Evolutionary conservation across 208 protist genomes (phyloP).

Genomic region (Leishmania amazonensis): DNA sequence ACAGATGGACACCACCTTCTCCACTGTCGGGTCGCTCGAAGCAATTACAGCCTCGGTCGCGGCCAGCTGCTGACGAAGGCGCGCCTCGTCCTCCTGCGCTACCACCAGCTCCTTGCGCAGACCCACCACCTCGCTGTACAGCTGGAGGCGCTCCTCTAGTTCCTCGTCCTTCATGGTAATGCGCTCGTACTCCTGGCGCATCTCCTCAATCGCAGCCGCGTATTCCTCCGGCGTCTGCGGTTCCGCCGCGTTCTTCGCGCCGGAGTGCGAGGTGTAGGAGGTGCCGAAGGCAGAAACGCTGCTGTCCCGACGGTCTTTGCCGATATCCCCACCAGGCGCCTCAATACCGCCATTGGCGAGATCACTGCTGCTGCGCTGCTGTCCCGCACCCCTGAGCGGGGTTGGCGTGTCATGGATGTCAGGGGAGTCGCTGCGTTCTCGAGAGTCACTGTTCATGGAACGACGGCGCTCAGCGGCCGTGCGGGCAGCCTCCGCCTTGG

Average conservation of each 20-base stretch:
- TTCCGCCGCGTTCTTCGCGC: neutral
- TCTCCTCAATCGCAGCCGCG: slow-evolving; percentile 19
- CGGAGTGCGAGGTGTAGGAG: neutral
- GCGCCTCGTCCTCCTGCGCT: slow-evolving; percentile 62
- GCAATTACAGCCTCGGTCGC: slow-evolving; percentile 27
- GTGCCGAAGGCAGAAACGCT: neutral
- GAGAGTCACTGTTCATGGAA: slow-evolving; percentile 16
- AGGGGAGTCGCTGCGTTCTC: slow-evolving; percentile 9
- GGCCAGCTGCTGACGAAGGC: slow-evolving; percentile 51
- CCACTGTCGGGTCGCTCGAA: slow-evolving; percentile 50
- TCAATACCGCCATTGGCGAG: slow-evolving; percentile 8
- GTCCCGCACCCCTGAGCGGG: neutral
- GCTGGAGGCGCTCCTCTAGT: slow-evolving; percentile 63
- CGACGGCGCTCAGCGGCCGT: slow-evolving; percentile 34
- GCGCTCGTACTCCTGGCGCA: slow-evolving; percentile 12
- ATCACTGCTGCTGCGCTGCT: slow-evolving; percentile 15
- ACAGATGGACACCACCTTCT: slow-evolving; percentile 43
- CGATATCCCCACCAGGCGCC: neutral
- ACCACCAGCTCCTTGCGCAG: slow-evolving; percentile 70
- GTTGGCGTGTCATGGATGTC: neutral
- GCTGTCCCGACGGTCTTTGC: slow-evolving; percentile 11
- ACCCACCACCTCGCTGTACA: slow-evolving; percentile 68
- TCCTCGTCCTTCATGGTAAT: slow-evolving; percentile 9
- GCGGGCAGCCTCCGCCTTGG: slow-evolving; percentile 38
- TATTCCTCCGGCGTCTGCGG: slow-evolving; percentile 13